Conservation (phyloP, 176 grass and related monocot genomes). For the Panicum miliaceum region DNA sequence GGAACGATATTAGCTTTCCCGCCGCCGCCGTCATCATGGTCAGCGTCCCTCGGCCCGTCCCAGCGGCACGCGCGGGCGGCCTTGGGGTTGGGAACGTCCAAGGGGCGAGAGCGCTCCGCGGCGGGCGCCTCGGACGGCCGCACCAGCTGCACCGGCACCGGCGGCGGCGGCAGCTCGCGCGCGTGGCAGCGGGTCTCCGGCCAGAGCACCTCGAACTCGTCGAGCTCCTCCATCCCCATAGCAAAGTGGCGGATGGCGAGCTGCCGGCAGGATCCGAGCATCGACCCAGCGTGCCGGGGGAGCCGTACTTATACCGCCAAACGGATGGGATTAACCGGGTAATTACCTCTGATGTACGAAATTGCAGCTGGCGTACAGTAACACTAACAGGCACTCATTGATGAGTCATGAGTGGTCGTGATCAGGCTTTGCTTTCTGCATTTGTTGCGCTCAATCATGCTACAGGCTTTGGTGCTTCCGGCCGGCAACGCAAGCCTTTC, state of each 20-base stretch:
- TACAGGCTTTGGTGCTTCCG: too few relatives aligned
- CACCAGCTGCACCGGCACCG: neutral
- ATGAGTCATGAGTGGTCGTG: too few relatives aligned
- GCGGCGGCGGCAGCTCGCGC: neutral
- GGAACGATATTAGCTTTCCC: conserved; percentile 26
- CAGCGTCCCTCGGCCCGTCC: neutral
- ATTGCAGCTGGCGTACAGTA: too few relatives aligned
- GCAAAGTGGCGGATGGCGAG: neutral
- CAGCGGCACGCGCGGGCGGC: neutral
- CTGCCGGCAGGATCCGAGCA: neutral
- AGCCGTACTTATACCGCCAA: neutral
- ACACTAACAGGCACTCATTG: too few relatives aligned
- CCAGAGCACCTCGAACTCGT: conserved; percentile 74
- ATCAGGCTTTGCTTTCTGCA: too few relatives aligned
- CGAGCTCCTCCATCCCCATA: conserved; percentile 63
- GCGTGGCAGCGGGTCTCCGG: conserved; percentile 34
- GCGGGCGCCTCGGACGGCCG: neutral
- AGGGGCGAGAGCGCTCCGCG: conserved; percentile 21
- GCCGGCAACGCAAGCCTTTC: too few relatives aligned
- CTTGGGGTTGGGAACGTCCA: conserved; percentile 38
- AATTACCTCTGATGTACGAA: neutral
- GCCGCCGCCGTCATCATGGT: neutral
- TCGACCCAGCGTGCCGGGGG: neutral
- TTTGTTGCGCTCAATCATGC: too few relatives aligned
- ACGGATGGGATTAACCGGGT: neutral